phyloP scores from a whole-genome alignment of 2,329 filamentous ascomycete genomes.

The Botrytis sinoallii region DNA sequence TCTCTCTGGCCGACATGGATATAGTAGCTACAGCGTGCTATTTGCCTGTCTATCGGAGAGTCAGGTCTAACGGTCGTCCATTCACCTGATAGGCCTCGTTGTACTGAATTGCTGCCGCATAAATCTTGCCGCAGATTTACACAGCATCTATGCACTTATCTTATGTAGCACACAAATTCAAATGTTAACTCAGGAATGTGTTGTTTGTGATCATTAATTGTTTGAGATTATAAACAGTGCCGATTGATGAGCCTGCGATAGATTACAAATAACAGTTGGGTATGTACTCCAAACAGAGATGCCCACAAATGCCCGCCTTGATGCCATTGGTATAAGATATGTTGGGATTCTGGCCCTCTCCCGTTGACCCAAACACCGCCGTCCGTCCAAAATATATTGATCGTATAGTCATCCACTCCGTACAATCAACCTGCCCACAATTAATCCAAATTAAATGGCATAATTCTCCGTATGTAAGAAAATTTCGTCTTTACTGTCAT shows the following conservation, averaged over 20 bases:
- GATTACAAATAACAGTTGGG: conserved; percentile 13
- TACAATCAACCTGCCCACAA: background rate
- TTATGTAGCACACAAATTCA: background rate
- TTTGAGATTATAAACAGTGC: conserved; percentile 14
- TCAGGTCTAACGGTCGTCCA: background rate
- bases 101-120: conserved; percentile 14
- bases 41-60: background rate
- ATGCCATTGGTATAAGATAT: conserved; percentile 10
- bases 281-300: background rate
- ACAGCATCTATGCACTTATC: background rate
- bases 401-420: background rate
- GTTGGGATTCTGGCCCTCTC: conserved; percentile 6
- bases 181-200: background rate
- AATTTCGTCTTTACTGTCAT: conserved; percentile 78
- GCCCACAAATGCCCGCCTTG: background rate
- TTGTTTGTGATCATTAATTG: conserved; percentile 10
- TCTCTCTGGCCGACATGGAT: background rate
- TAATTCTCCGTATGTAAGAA: conserved; percentile 96
- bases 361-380: conserved; percentile 6
- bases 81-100: conserved; percentile 3
- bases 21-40: background rate
- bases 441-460: conserved; percentile 58
- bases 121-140: background rate
- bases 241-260: conserved; percentile 6
- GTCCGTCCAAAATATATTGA: conserved; percentile 6